Base-by-base conservation (phyloP, 1,284 basidiomycete species). In the Rhodotorula sp. region DNA sequence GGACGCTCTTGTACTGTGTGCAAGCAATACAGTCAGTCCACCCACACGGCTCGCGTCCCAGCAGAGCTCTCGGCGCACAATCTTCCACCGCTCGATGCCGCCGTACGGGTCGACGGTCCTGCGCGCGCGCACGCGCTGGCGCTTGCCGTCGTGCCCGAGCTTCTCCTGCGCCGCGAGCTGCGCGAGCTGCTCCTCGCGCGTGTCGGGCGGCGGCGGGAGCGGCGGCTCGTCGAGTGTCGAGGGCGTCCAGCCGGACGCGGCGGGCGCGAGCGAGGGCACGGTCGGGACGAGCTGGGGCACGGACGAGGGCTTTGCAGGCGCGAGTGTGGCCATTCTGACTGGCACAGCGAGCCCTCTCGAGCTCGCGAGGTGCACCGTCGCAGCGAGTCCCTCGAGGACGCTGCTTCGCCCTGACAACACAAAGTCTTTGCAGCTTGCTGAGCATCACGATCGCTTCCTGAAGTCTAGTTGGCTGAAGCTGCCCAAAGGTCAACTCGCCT, bases 81-180 rank as follows among this genome's bases (percentile, higher is more conserved):
- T 81, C 64, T 85, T 82, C 91, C 90, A 96, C 73, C 91, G 86
- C 23, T 91, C 90, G 80, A 96, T 85, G 3, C 89, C 88, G 42
- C 93, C 93, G 78, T 91, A 91, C 80, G 94, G 97, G 82, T 98
- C 96, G 19, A 98, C 93, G 21, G 96, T 98, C 80, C 93, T 84
- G 71, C 96, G 84, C 27, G 96, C 67, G 34, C 72, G 42, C 12
- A 73, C 67, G 8, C 74, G 48, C 49, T 74, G 74, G 7, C 74
- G 61, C 34, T 77, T 74, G 0, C 74, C 74, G 58, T 73, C 74
- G 72, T 74, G 75, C 0, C 71, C 71, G 19, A 72, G 64, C 42
- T 78, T 79, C 64, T 76, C 76, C 68, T 77, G 69, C 12, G 74
- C 75, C 23, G 76, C 78, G 46, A 79, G 65, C 12, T 71, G 72